A percentile compares a stretch with the other conserved stretches of the same genome.
Evolutionary conservation across 2,329 filamentous ascomycete genomes (phyloP).

Genomic region (Venturiaceae sp.): DNA sequence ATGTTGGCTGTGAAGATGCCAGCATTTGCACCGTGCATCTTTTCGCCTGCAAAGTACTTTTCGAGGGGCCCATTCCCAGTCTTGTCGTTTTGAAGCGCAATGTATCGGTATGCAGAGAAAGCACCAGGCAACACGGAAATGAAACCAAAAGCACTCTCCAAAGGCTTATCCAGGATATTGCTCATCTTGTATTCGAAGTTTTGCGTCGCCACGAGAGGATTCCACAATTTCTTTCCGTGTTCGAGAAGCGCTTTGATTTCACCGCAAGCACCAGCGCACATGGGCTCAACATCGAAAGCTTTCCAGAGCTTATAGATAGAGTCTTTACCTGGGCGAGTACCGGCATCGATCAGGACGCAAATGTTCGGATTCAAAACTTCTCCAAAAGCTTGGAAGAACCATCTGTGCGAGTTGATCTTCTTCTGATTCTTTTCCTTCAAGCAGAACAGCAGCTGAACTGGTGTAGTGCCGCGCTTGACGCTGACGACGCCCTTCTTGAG

Average conservation of each 20-base stretch:
- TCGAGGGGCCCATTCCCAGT: slow-evolving; percentile 85
- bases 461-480: slow-evolving; percentile 73
- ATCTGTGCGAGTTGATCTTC: slow-evolving; percentile 98
- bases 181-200: slow-evolving; percentile 99
- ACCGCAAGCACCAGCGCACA: slow-evolving; percentile 94
- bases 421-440: slow-evolving; percentile 99
- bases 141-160: slow-evolving; percentile 96
- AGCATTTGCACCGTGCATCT: slow-evolving; percentile 84
- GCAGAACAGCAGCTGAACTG: slow-evolving; percentile 95
- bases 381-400: slow-evolving; percentile 98
- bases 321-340: slow-evolving; percentile 85
- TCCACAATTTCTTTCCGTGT: slow-evolving; percentile 77
- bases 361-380: slow-evolving; percentile 89
- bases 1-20: slow-evolving; percentile 99
- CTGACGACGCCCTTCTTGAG: slow-evolving; percentile 85
- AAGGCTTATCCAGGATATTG: slow-evolving; percentile 95
- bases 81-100: slow-evolving; percentile 94
- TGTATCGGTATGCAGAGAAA: slow-evolving; percentile 94
- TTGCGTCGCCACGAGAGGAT: slow-evolving; percentile 88
- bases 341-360: slow-evolving; percentile 90
- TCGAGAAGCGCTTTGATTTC: slow-evolving; percentile 98
- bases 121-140: slow-evolving; percentile 94
- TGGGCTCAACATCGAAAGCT: slow-evolving; percentile 93
- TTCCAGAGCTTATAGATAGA: slow-evolving; percentile 99
- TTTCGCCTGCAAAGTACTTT: slow-evolving; percentile 96